Evolutionary conservation across 1,139 yeast genomes (phyloP).

Genomic region (Eremothecium gossypii): DNA sequence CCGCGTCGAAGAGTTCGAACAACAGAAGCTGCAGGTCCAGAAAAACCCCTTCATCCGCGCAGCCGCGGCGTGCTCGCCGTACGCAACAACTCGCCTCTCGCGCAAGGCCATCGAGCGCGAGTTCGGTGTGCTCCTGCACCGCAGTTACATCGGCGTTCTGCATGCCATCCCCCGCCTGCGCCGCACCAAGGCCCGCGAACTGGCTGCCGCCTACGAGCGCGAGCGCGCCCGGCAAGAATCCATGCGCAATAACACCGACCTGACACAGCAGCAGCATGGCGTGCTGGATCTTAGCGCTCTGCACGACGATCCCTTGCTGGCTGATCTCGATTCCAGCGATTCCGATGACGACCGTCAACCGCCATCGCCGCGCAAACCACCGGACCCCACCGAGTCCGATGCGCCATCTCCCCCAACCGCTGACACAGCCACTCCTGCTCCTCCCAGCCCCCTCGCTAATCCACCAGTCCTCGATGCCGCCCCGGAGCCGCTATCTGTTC

Average conservation of each 20-base stretch:
- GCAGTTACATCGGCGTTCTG: conserved; percentile 9
- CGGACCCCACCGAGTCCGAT: too few relatives aligned
- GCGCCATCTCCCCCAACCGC: too few relatives aligned
- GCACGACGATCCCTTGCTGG: conserved; percentile 20
- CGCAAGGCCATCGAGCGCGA: conserved; percentile 11
- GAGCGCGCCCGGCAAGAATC: conserved; percentile 2
- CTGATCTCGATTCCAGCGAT: conserved; percentile 19
- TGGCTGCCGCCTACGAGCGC: conserved; percentile 10
- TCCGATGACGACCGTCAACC: conserved; percentile 13
- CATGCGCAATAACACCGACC: conserved; percentile 8
- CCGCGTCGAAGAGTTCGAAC: conserved; percentile 27
- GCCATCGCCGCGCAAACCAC: too few relatives aligned
- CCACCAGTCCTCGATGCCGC: too few relatives aligned
- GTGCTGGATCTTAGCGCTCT: conserved; percentile 14
- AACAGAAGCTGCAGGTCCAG: conserved; percentile 20
- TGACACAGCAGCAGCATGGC: conserved; percentile 7
- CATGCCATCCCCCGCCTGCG: conserved; percentile 7
- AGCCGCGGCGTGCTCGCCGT: conserved; percentile 13
- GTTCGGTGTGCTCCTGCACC: conserved; percentile 9
- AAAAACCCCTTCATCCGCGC: conserved; percentile 23
- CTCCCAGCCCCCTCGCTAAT: too few relatives aligned
- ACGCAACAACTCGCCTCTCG: conserved; percentile 5
- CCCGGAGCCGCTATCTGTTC: too few relatives aligned
- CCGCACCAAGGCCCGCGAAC: conserved; percentile 8
- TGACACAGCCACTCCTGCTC: too few relatives aligned